Percentiles rank a stretch among this genome's conserved stretches.
Conservation (phyloP, 1,139 yeast species). For the Spencermartinsiella ligniputridi region DNA sequence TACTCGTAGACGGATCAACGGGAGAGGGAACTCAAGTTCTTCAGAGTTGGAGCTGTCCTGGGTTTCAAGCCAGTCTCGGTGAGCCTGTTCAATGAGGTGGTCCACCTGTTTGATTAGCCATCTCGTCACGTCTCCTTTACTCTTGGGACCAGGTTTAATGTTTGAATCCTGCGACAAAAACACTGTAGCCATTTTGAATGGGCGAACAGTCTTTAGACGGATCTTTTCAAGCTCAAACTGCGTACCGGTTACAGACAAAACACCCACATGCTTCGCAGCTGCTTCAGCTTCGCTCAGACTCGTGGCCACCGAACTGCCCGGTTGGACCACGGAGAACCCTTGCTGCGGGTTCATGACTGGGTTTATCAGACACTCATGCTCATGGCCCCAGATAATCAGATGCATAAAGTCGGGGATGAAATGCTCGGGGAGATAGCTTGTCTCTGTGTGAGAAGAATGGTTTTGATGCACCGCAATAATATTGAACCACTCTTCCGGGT, state of each 20-base stretch:
- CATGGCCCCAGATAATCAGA: constrained; percentile 95
- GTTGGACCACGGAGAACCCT: constrained; percentile 78
- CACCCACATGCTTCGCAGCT: constrained; percentile 65
- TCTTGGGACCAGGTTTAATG: constrained; percentile 60
- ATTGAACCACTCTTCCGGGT: constrained; percentile 67
- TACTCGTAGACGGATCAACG: constrained; percentile 74
- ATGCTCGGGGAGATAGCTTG: constrained; percentile 78
- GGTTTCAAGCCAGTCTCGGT: constrained; percentile 42
- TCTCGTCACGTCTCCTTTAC: constrained; percentile 56
- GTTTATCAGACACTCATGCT: constrained; percentile 85
- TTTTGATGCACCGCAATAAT: constrained; percentile 91
- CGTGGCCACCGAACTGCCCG: constrained; percentile 94
- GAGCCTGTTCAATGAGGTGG: constrained; percentile 57
- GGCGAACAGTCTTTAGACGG: constrained; percentile 69
- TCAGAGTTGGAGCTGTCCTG: constrained; percentile 25
- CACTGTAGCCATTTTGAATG: constrained; percentile 71
- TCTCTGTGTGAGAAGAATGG: constrained; percentile 68
- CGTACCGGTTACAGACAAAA: constrained; percentile 58
- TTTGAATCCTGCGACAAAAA: constrained; percentile 49
- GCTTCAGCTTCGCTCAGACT: constrained; percentile 85
- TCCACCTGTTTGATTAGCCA: constrained; percentile 58
- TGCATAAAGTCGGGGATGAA: constrained; percentile 79
- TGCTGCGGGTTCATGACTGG: constrained; percentile 62
- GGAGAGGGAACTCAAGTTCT: constrained; percentile 50
- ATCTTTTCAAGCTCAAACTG: constrained; percentile 62